A percentile compares a stretch with the other conserved stretches of the same genome.
These are phyloP conservation scores for Nothophaeocryptopus gaeumannii DNA, from an alignment of 2,329 filamentous ascomycete species.

Conservation along the genomic window DNA sequence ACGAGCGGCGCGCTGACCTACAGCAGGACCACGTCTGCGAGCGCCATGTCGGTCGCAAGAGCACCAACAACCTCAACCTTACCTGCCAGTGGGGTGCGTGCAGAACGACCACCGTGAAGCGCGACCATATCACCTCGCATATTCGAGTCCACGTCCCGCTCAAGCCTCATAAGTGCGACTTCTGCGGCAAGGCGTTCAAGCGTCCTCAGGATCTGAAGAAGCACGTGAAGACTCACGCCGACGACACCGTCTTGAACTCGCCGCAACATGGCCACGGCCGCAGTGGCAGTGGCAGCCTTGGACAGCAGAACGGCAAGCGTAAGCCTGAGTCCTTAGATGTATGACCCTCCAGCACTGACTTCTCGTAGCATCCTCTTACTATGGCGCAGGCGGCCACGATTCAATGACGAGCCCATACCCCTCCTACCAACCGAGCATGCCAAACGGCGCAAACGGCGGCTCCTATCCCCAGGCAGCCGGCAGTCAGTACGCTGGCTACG, in stretches of 20 bases:
- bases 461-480: conserved; percentile 28
- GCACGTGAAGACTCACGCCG: conserved; percentile 97
- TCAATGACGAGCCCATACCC: conserved; percentile 33
- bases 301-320: conserved; percentile 40
- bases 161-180: conserved; percentile 98
- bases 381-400: conserved; percentile 32
- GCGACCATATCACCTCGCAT: conserved; percentile 98
- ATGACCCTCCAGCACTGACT: conserved; percentile 11
- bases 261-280: conserved; percentile 51
- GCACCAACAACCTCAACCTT: conserved; percentile 96
- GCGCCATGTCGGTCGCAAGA: conserved; percentile 96
- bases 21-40: conserved; percentile 93
- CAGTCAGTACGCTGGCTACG: conserved; percentile 38
- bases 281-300: conserved; percentile 29
- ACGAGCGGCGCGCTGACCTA: conserved; percentile 3
- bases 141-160: conserved; percentile 98
- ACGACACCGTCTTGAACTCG: conserved; percentile 77
- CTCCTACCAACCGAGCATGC: conserved; percentile 31
- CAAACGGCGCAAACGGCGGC: conserved; percentile 23
- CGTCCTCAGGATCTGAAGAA: conserved; percentile 98
- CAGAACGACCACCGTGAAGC: conserved; percentile 94
- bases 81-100: conserved; percentile 97
- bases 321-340: conserved; percentile 36
- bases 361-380: conserved; percentile 29
- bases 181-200: conserved; percentile 99